phyloP scores from a whole-genome alignment of 169 alveolate species.

The Plasmodium berghei region DNA sequence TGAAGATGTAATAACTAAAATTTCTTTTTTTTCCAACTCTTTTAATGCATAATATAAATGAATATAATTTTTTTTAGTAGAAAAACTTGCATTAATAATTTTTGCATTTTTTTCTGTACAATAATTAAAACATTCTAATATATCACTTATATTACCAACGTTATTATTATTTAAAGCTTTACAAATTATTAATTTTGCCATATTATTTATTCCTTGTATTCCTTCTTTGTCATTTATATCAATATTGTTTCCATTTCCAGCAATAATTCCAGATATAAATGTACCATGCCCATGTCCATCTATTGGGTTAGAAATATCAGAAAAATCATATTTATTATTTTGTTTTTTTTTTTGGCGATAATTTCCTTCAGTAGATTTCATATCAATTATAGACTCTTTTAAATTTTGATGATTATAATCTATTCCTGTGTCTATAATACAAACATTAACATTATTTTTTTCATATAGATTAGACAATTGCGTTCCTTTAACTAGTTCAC shows the following conservation, averaged over 20 bases:
- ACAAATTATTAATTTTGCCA: slow-evolving; percentile 76
- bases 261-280: slow-evolving; percentile 83
- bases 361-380: slow-evolving; percentile 79
- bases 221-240: neutral
- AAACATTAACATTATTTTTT: slow-evolving; percentile 54
- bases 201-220: slow-evolving; percentile 50
- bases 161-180: slow-evolving; percentile 80
- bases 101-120: slow-evolving; percentile 68
- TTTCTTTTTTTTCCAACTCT: slow-evolving; percentile 13
- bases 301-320: slow-evolving; percentile 35
- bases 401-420: slow-evolving; percentile 86
- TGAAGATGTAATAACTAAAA: slow-evolving; percentile 31
- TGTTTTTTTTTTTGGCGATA: neutral
- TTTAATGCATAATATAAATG: slow-evolving; percentile 41
- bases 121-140: slow-evolving; percentile 75
- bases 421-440: slow-evolving; percentile 91
- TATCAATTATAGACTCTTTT: slow-evolving; percentile 82
- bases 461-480: slow-evolving; percentile 6
- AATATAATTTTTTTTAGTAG: slow-evolving; percentile 14
- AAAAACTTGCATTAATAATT: slow-evolving; percentile 77
- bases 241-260: slow-evolving; percentile 16
- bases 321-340: slow-evolving; percentile 38
- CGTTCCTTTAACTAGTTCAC: slow-evolving; percentile 3
- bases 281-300: slow-evolving; percentile 92
- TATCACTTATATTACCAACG: slow-evolving; percentile 78